phyloP scores from a whole-genome alignment of 257 asterid genomes.

The Fraxinus excelsior region DNA sequence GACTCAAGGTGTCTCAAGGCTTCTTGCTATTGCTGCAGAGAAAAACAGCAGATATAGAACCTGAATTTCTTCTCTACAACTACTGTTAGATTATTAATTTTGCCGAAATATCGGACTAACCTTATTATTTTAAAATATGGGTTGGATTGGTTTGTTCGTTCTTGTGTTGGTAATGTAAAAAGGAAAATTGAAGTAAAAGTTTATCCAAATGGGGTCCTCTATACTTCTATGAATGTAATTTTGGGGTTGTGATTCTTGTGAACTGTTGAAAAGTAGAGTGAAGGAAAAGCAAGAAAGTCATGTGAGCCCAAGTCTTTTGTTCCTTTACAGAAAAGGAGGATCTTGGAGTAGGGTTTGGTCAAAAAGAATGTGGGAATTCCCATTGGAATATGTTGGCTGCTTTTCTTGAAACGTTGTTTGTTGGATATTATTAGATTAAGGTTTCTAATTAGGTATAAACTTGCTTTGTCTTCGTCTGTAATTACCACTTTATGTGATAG shows the following conservation, averaged over 20 bases:
- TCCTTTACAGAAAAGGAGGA: conserved; percentile 33
- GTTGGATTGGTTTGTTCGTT: conserved; percentile 40
- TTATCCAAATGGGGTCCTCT: conserved; percentile 43
- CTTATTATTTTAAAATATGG: conserved; percentile 31
- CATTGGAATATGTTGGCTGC: neutral
- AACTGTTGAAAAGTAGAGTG: conserved; percentile 42
- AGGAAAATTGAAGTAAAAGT: conserved; percentile 27
- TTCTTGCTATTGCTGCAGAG: conserved; percentile 74
- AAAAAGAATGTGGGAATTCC: conserved; percentile 38
- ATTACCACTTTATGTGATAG: conserved; percentile 10
- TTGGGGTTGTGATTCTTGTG: conserved; percentile 38
- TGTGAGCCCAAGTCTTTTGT: conserved; percentile 44
- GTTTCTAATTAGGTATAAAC: conserved; percentile 15
- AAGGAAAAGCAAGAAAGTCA: conserved; percentile 51
- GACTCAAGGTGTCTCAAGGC: conserved; percentile 95
- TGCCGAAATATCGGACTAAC: conserved; percentile 35
- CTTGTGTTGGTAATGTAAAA: conserved; percentile 32
- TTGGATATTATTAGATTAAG: conserved; percentile 18
- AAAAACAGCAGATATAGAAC: conserved; percentile 59
- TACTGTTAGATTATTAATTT: conserved; percentile 5
- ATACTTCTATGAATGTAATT: conserved; percentile 35
- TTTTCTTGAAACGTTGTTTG: neutral
- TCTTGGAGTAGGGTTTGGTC: conserved; percentile 60
- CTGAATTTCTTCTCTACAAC: conserved; percentile 20
- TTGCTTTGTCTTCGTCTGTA: conserved; percentile 26